Conservation (phyloP, 176 grass and related monocot species). For the Oryza glaberrima region DNA sequence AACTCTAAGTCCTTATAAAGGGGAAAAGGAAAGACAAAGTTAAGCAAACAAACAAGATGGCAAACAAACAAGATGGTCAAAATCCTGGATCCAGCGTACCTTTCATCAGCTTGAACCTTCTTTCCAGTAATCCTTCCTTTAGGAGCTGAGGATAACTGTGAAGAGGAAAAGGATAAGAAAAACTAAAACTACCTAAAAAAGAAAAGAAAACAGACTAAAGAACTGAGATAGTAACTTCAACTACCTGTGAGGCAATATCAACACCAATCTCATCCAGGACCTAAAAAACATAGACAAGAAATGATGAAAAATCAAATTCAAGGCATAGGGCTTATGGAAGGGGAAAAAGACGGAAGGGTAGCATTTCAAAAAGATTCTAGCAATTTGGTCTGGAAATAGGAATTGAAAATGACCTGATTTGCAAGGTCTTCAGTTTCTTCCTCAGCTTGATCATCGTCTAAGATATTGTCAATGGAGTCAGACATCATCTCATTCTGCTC, state of each 20-base stretch:
- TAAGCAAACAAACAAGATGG: slow-evolving; percentile 20
- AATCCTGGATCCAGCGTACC: slow-evolving; percentile 47
- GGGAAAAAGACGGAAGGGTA: slow-evolving; percentile 7
- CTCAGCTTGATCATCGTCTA: slow-evolving; percentile 88
- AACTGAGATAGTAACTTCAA: slow-evolving; percentile 29
- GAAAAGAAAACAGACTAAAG: slow-evolving; percentile 29
- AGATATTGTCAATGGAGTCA: slow-evolving; percentile 72
- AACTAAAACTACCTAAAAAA: slow-evolving; percentile 11
- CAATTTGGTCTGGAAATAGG: slow-evolving; percentile 3
- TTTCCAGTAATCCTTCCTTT: slow-evolving; percentile 88
- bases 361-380: slow-evolving; percentile 4
- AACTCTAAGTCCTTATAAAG: background rate
- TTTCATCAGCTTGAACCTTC: slow-evolving; percentile 73
- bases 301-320: slow-evolving; percentile 38
- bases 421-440: slow-evolving; percentile 92
- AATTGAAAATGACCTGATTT: slow-evolving; percentile 64
- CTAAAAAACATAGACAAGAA: slow-evolving; percentile 60
- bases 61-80: slow-evolving; percentile 18
- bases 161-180: slow-evolving; percentile 17
- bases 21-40: background rate
- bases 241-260: slow-evolving; percentile 92
- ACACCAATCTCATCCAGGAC: slow-evolving; percentile 97
- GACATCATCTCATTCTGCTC: slow-evolving; percentile 93
- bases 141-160: slow-evolving; percentile 86
- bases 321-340: background rate